phyloP scores from a whole-genome alignment of 805 yeast genomes.

The Yarrowia hollandica region DNA sequence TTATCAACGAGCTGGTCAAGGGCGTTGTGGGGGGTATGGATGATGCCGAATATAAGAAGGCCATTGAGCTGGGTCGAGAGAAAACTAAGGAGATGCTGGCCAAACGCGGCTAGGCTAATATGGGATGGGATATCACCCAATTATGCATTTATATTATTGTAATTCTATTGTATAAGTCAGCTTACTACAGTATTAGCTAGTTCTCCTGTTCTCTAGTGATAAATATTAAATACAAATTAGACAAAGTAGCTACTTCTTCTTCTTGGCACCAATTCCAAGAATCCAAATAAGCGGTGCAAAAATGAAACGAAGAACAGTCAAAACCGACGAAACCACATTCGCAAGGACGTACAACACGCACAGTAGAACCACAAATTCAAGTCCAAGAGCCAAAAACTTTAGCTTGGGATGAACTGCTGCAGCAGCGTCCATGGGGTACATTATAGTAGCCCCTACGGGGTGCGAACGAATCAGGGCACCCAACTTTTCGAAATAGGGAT shows the following conservation, averaged over 20 bases:
- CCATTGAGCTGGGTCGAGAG: slow-evolving; percentile 19
- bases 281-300: slow-evolving; percentile 20
- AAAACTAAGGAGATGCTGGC: slow-evolving; percentile 25
- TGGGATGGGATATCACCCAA: too few species aligned
- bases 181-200: too few species aligned
- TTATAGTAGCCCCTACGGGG: not conserved
- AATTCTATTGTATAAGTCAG: not conserved
- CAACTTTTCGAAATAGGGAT: not conserved
- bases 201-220: too few species aligned
- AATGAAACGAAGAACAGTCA: slow-evolving; percentile 2
- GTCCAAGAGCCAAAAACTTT: not conserved
- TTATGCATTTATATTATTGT: not conserved
- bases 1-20: slow-evolving; percentile 50
- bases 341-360: slow-evolving; percentile 14
- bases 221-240: not conserved
- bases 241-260: not conserved
- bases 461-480: not conserved
- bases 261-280: slow-evolving; percentile 3
- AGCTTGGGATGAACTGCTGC: not conserved
- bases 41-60: slow-evolving; percentile 34
- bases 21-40: slow-evolving; percentile 42
- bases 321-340: not conserved
- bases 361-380: not conserved
- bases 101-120: not conserved
- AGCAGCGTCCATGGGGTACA: slow-evolving; percentile 20